Evolutionary conservation across 441 rosid species (phyloP), one percentile per base, ranked within the genome.

Genomic region (Erysimum pusillum): DNA sequence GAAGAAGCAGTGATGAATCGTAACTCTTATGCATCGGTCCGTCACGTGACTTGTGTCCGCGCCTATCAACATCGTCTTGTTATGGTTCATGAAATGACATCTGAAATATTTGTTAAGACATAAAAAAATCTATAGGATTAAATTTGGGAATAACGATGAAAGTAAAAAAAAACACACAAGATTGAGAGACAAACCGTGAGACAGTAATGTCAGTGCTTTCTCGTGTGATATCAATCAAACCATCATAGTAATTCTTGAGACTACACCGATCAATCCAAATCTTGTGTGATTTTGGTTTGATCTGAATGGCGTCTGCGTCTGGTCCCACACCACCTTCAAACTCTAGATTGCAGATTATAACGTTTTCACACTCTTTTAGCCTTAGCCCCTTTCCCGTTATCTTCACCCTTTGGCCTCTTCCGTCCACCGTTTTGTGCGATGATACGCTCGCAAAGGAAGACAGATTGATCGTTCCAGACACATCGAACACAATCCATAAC

Each of bases 251-350:
- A 83, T 89, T 90, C 74, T 88, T 80, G 67, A 96, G 96, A 82
- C 88, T 93, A 82, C 98, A 93, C 2, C 97, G 86, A 71, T 93
- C 98, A 28, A 93, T 89, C 97, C 99, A 96, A 67, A 93, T 87
- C 74, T 87, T 90, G 77, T 79, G 86, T 5, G 98, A 88, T 36
- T 93, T 89, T 1, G 98, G 98, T 71, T 93, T 91, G 61, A 93
- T 90, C 81, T 96, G 98, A 83, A 96, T 91, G 14, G 86, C 97
- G 79, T 96, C 97, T 20, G 76, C 93, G 83, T 93, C 97, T 56
- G 83, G 89, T 53, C 98, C 97, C 17, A 81, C 87, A 39, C 98
- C 98, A 0, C 96, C 94, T 76, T 90, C 97, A 61, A 96, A 87
- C 79, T 93, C 93, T 63, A 91, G 83, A 76, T 96, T 96, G 78